Base-by-base conservation (phyloP, 306 rosid genomes). In the Gastrolobium bilobum region DNA sequence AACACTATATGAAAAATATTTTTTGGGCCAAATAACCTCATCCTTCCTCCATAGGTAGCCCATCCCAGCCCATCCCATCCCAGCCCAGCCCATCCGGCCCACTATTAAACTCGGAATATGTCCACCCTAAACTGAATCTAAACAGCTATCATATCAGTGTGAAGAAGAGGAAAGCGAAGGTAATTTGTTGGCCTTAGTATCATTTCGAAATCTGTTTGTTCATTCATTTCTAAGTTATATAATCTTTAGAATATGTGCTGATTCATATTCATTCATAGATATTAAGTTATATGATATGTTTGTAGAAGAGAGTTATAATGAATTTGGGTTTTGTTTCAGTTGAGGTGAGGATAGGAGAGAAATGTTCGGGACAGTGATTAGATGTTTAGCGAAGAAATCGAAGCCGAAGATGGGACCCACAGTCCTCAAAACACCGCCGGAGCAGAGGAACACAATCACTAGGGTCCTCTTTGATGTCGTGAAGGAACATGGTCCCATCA, bases 401-500 rank as follows among this genome's bases (percentile, higher is more conserved):
- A 92, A 92, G 89, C 98, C 96, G 3, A 88, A 82, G 77, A 84
- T 91, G 96, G 88, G 86, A 52, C 87, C 97, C 0, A 78, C 85
- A 5, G 85, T 79, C 75, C 89, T 90, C 6, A 89, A 89, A 63
- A 94, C 85, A 6, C 92, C 91, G 4, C 94, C 93, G 6, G 98
- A 94, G 90, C 94, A 92, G 73, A 86, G 93, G 34, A 89, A 88
- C 65, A 91, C 95, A 35, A 94, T 90, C 69, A 88, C 97, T 1
- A 82, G 97, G 40, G 83, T 57, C 56, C 83, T 94, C 52, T 91
- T 91, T 50, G 97, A 92, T 74, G 75, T 94, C 10, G 89, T 94
- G 4, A 91, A 84, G 90, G 97, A 92, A 65, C 93, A 94, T 26
- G 97, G 99, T 79, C 97, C 99, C 31, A 87, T 94, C 80, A 94